Evolutionary conservation across 2,329 filamentous ascomycete species (phyloP), one percentile per base, ranked within the genome.

Genomic region (Aquanectria penicillioides): DNA sequence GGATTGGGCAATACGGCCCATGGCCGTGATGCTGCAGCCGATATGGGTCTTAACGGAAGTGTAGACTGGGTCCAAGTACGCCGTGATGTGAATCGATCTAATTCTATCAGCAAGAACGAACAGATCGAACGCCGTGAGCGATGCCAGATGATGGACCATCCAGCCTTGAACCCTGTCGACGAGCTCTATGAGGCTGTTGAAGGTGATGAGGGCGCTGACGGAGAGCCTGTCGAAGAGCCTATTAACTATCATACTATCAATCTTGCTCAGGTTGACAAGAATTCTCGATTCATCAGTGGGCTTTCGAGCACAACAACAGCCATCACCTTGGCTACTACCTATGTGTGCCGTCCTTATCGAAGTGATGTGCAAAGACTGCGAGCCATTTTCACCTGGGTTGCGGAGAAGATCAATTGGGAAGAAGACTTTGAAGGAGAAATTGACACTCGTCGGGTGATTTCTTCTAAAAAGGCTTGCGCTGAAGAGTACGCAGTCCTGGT

Each of bases 41-140:
- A 96, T 15, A 90, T 90, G 84, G 92, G 90, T 2, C 75, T 90
- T 6, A 84, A 80, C 31, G 67, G 79, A 17, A 79, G 79, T 10
- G 84, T 91, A 12, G 94, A 98, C 73, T 99, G 95, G 94, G 93
- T 99, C n/a, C 94, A 98, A 74, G 93, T 98, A 18, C 90, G 95
- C 29, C 88, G 95, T 40, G 96, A 99, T 75, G 90, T 99, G 41
- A 98, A 99, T 75, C 87, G 95, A 29, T 97, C 94, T 4, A 98
- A 97, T 71, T 95, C 94, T 0, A 82, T 97, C 31, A 97, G 94
- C 75, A 89, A 89, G 61, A 95, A 94, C 64, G 95, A 99, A 78
- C 86, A 89, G 17, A 83, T 88, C 33, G 95, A 99, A 73, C 84
- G 94, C 51, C 89, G 87, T 37, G 94, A 99, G 69, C 86, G 94